Evolutionary conservation across 140 eudicot genomes (phyloP).

Genomic region (Bidens hawaiensis): DNA sequence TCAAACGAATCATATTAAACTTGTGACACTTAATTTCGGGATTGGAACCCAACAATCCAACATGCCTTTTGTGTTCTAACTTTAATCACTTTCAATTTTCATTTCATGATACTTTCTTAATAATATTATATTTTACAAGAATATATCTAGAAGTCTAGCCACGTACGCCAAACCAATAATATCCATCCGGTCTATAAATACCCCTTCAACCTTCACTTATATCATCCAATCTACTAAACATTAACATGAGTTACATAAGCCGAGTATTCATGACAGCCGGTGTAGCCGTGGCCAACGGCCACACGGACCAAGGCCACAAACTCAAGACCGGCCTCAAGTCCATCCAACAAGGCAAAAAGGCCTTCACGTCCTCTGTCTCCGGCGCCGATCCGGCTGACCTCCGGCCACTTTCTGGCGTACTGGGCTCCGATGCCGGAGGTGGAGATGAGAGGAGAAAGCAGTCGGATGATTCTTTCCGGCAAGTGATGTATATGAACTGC

Average conservation of each 20-base stretch:
- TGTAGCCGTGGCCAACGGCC: constrained; percentile 62
- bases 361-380: constrained; percentile 31
- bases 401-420: constrained; percentile 38
- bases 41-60: no score
- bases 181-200: constrained; percentile 25
- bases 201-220: not conserved
- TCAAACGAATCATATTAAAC: no score
- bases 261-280: constrained; percentile 66
- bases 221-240: not conserved
- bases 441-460: constrained; percentile 28
- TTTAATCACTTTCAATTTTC: not conserved
- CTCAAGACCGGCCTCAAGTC: constrained; percentile 53
- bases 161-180: not conserved
- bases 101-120: not conserved
- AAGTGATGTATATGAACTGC: constrained; percentile 68
- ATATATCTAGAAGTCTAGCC: not conserved
- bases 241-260: constrained; percentile 55
- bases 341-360: constrained; percentile 42
- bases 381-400: constrained; percentile 32
- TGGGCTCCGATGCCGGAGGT: constrained; percentile 25
- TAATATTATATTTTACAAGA: no score
- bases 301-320: constrained; percentile 62
- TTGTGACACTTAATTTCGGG: no score
- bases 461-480: constrained; percentile 58
- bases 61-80: no score